These are phyloP conservation scores for Beauveria sp. DNA, from an alignment of 2,329 filamentous ascomycete species.

Conservation along the genomic window DNA sequence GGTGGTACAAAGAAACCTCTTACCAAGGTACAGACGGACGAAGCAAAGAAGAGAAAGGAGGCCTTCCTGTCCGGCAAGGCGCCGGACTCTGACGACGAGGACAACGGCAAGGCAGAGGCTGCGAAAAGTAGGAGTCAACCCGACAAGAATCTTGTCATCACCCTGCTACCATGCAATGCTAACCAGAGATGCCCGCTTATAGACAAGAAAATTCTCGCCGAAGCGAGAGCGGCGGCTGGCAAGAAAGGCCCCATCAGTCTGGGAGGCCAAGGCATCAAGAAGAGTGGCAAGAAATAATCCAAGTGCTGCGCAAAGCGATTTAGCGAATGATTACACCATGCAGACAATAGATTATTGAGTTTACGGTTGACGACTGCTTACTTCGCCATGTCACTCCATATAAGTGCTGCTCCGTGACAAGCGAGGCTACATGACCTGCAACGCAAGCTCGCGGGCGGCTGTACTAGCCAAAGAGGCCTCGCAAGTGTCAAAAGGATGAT, in stretches of 20 bases:
- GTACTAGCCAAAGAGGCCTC: not conserved
- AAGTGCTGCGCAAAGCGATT: not conserved
- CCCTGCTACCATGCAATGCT: not conserved
- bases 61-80: slow-evolving; percentile 20
- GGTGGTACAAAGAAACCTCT: not conserved
- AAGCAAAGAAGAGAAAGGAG: not conserved
- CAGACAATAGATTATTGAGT: not conserved
- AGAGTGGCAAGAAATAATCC: slow-evolving; percentile 88
- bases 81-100: slow-evolving; percentile 71
- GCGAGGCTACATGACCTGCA: not conserved
- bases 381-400: not conserved
- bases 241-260: slow-evolving; percentile 86
- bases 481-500: not conserved
- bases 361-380: not conserved
- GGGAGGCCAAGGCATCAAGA: slow-evolving; percentile 88
- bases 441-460: not conserved
- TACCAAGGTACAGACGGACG: not conserved
- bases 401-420: no score
- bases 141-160: no score
- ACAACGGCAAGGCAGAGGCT: slow-evolving; percentile 75
- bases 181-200: slow-evolving; percentile 13
- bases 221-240: slow-evolving; percentile 72
- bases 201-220: slow-evolving; percentile 53
- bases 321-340: not conserved
- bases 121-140: slow-evolving; percentile 54